Conservation (phyloP, 106 monocot genomes). For the Phalaenopsis aphrodite region DNA sequence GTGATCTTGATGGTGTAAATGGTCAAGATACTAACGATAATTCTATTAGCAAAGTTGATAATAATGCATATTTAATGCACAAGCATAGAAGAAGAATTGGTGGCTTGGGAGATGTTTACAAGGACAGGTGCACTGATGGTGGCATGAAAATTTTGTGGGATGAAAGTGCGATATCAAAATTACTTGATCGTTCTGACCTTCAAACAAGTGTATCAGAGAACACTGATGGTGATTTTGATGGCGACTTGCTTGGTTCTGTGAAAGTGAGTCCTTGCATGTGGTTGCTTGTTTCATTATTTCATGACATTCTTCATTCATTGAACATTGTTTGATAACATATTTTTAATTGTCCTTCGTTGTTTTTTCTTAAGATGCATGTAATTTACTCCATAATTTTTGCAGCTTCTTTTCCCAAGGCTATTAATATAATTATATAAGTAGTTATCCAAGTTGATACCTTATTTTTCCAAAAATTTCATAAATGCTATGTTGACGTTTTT, state of each 20-base stretch:
- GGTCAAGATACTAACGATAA: constrained; percentile 43
- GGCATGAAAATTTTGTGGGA: constrained; percentile 75
- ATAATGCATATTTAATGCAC: constrained; percentile 34
- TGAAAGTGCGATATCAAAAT: constrained; percentile 75
- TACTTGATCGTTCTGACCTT: constrained; percentile 85
- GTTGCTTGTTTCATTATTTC: background rate
- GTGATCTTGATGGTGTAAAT: constrained; percentile 32
- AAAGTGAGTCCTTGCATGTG: constrained; percentile 36
- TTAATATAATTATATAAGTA: background rate
- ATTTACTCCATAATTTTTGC: background rate
- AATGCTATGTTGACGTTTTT: background rate
- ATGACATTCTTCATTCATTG: background rate
- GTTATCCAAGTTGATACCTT: background rate
- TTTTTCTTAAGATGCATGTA: background rate
- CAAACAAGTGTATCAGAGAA: constrained; percentile 48
- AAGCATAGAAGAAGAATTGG: constrained; percentile 63
- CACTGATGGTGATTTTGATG: constrained; percentile 70
- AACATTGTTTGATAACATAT: background rate
- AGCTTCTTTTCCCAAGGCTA: background rate
- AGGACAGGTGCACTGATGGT: constrained; percentile 75
- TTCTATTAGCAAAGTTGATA: constrained; percentile 34
- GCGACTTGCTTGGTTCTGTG: constrained; percentile 91
- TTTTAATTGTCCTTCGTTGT: background rate
- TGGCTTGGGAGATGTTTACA: constrained; percentile 85
- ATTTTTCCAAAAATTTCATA: background rate